A percentile compares a stretch with the other conserved stretches of the same genome.
These are phyloP conservation scores for Aspergillus ustus DNA, from an alignment of 2,329 filamentous ascomycete genomes.

Conservation along the genomic window DNA sequence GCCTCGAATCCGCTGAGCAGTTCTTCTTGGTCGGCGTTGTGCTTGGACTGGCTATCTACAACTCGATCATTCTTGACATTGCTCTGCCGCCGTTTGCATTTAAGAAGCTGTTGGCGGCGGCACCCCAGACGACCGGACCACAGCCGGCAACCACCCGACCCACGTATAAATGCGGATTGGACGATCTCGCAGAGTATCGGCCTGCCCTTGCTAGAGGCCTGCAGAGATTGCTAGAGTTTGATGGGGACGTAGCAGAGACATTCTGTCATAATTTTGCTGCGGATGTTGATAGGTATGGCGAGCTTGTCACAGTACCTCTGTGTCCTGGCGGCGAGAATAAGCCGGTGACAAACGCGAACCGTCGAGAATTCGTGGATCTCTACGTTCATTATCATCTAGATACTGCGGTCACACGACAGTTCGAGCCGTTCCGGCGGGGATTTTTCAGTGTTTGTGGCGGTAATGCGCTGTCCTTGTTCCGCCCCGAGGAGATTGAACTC, in stretches of 20 bases:
- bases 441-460: slow-evolving; percentile 92
- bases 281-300: slow-evolving; percentile 77
- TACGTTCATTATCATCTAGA: slow-evolving; percentile 84
- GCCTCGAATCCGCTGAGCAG: slow-evolving; percentile 88
- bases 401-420: slow-evolving; percentile 76
- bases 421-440: slow-evolving; percentile 90
- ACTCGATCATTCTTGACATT: slow-evolving; percentile 89
- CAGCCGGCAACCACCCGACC: slow-evolving; percentile 61
- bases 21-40: slow-evolving; percentile 89
- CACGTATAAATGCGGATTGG: slow-evolving; percentile 72
- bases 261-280: slow-evolving; percentile 84
- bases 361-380: slow-evolving; percentile 82
- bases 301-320: slow-evolving; percentile 68
- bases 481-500: slow-evolving; percentile 89
- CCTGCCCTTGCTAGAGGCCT: slow-evolving; percentile 77
- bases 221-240: slow-evolving; percentile 76
- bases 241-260: slow-evolving; percentile 78
- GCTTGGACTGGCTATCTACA: slow-evolving; percentile 89
- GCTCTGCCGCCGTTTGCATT: slow-evolving; percentile 88
- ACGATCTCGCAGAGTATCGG: slow-evolving; percentile 81
- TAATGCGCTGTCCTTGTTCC: slow-evolving; percentile 84
- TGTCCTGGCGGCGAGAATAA: slow-evolving; percentile 73
- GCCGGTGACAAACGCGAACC: slow-evolving; percentile 81
- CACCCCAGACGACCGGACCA: slow-evolving; percentile 64
- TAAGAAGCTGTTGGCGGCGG: slow-evolving; percentile 79